Percentiles rank a stretch among this genome's conserved stretches.
These are phyloP conservation scores for Dictyostelium firmibasis DNA, from an alignment of 78 protist genomes.

Conservation along the genomic window DNA sequence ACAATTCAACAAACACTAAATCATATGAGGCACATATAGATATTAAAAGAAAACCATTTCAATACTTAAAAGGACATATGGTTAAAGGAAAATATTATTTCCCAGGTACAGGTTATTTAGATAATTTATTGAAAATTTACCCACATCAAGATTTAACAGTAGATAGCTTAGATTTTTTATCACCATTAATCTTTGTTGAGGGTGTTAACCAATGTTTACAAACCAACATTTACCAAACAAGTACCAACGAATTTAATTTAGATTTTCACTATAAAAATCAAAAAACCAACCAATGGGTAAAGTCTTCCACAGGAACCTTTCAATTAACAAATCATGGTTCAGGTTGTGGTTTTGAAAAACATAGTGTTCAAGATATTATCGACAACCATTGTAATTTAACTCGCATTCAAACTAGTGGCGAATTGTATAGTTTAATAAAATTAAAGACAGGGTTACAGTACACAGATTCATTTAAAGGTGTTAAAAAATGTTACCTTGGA, in stretches of 20 bases:
- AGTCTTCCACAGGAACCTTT: neutral
- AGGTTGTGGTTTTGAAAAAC: neutral
- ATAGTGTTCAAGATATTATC: neutral
- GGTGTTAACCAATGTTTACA: neutral
- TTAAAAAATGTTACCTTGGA: neutral
- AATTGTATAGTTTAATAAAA: neutral
- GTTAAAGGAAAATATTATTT: neutral
- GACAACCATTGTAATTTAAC: neutral
- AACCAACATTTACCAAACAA: neutral
- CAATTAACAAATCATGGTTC: neutral
- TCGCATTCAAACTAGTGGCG: neutral
- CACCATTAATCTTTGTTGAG: neutral
- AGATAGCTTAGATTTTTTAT: neutral
- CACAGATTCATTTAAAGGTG: neutral
- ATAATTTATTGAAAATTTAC: neutral
- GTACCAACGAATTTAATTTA: no score
- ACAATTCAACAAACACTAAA: neutral
- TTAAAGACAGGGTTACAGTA: neutral
- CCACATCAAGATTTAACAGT: neutral
- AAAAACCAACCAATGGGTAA: neutral
- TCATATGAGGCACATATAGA: neutral
- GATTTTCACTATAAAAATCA: neutral
- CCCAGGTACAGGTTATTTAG: conserved; percentile 10
- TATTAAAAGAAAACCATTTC: neutral
- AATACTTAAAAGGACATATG: neutral